Base-by-base conservation (phyloP, 352 stramenopile species). In the Phytophthora parvispora region DNA sequence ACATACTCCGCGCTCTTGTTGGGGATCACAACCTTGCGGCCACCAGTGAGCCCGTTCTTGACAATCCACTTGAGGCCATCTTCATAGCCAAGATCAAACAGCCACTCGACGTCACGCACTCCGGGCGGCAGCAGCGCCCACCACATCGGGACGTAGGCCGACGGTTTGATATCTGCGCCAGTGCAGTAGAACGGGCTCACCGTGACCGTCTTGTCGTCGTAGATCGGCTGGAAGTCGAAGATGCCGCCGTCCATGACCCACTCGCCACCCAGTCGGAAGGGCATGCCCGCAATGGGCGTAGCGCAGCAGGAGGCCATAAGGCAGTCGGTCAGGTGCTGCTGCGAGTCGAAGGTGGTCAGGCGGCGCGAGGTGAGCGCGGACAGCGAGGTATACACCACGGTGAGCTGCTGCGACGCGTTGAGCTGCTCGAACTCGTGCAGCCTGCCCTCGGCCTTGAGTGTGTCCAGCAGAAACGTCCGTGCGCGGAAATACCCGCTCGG, bases 101-200 rank as follows among this genome's bases (percentile, higher is more conserved):
- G 74, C 90, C 90, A 97, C 64, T 92, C 70, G 48, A 97, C 83
- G 54, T 93, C 84, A 16, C 89, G 83, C 29, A 80, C 65, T 9
- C 72, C 78, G 1, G 89, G 87, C 24, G 90, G 90, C 27, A 92
- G 77, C 43, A 96, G 6, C 0, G 84, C 90, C 90, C 90, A 97
- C 87, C 89, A 95, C 77, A 96, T 89, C 1, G 90, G 90, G 52
- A 97, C 86, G 66, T 96, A 97, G 15, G 81, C 81, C 42, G 87
- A 95, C 4, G 90, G 90, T 62, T 95, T 96, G 67, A 97, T 97
- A 72, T 96, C 89, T n/a, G 89, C 88, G 15, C 82, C 74, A 7
- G 83, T 92, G 76, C 87, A 96, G 81, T 95, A 97, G 59, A 97
- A 91, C 28, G 90, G 86, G 34, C 84, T 95, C 34, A 96, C 78